A percentile compares a stretch with the other conserved stretches of the same genome.
These are phyloP conservation scores for Amphichorda felina DNA, from an alignment of 2,329 filamentous ascomycete species.

Conservation along the genomic window DNA sequence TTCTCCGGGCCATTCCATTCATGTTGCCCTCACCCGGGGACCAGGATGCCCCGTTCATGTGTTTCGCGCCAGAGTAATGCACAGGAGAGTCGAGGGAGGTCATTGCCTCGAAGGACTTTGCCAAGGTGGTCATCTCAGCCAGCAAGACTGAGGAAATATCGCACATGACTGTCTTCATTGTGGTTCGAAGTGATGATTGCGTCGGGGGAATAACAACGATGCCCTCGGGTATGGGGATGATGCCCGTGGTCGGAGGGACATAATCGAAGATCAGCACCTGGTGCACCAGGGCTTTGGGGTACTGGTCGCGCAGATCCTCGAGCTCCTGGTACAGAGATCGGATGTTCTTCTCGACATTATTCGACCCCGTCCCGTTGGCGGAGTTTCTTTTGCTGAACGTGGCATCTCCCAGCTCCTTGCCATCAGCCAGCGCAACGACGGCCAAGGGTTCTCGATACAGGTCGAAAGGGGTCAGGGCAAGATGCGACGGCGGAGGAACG, in stretches of 20 bases:
- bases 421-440: conserved; percentile 78
- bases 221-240: conserved; percentile 50
- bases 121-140: conserved; percentile 63
- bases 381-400: conserved; percentile 44
- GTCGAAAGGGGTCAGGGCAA: conserved; percentile 79
- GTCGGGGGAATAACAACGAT: conserved; percentile 59
- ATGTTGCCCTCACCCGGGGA: conserved; percentile 23
- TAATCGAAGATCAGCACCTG: conserved; percentile 75
- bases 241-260: conserved; percentile 30
- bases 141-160: conserved; percentile 64
- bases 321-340: conserved; percentile 54
- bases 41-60: conserved; percentile 14
- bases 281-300: conserved; percentile 66
- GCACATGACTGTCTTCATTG: conserved; percentile 71
- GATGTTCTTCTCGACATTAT: conserved; percentile 44
- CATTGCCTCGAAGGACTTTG: conserved; percentile 60
- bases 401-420: conserved; percentile 49
- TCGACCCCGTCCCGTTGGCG: conserved; percentile 32
- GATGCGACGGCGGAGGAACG: conserved; percentile 65
- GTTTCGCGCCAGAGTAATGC: conserved; percentile 26
- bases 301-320: conserved; percentile 57
- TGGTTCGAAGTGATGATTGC: conserved; percentile 60
- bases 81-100: conserved; percentile 70
- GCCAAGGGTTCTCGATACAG: conserved; percentile 75
- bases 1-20: conserved; percentile 31